Evolutionary conservation across 2,329 filamentous ascomycete genomes (phyloP).

Genomic region (Thyridium curvatum): DNA sequence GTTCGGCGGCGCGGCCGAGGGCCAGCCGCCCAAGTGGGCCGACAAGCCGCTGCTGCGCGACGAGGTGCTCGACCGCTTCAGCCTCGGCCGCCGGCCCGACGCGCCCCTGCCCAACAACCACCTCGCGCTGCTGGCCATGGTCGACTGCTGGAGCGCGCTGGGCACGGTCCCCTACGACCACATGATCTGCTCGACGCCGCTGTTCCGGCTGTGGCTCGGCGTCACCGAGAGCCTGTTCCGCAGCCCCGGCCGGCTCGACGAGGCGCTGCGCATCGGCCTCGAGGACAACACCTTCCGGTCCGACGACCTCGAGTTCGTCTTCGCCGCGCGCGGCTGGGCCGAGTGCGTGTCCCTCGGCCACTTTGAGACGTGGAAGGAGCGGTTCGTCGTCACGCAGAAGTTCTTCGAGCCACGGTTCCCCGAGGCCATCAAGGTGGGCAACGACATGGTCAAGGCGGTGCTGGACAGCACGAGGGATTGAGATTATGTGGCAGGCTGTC

Average conservation of each 20-base stretch:
- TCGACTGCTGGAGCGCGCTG: constrained; percentile 95
- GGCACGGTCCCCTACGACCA: constrained; percentile 96
- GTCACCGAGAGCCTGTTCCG: constrained; percentile 97
- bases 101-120: constrained; percentile 76
- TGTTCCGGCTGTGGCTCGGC: constrained; percentile 93
- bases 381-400: constrained; percentile 81
- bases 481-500: neutral
- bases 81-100: constrained; percentile 58
- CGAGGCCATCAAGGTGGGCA: constrained; percentile 81
- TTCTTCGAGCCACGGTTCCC: constrained; percentile 90
- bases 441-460: constrained; percentile 96
- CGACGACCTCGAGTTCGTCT: constrained; percentile 95
- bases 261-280: constrained; percentile 78
- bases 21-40: constrained; percentile 54
- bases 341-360: constrained; percentile 87
- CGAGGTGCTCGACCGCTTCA: constrained; percentile 82
- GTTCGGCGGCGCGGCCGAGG: constrained; percentile 54
- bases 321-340: constrained; percentile 92
- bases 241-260: constrained; percentile 71
- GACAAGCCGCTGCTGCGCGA: constrained; percentile 70
- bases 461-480: constrained; percentile 63
- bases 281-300: constrained; percentile 88
- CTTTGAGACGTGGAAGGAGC: constrained; percentile 86
- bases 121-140: constrained; percentile 87
- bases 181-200: constrained; percentile 97